Conservation (phyloP, 2,329 filamentous ascomycete species). For the Aspergillus quadrilineatus region DNA sequence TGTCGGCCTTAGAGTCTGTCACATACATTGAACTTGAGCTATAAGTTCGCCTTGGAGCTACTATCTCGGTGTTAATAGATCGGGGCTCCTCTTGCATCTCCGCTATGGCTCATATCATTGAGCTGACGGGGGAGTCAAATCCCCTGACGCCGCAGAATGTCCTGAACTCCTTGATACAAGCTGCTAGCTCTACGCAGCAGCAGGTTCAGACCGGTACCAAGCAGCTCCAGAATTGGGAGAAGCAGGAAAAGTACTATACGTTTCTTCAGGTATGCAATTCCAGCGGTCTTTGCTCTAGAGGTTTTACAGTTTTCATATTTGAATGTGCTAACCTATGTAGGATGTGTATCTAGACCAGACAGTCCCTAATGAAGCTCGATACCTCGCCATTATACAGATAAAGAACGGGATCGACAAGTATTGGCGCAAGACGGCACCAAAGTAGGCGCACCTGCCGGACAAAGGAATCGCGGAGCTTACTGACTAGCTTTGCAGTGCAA, state of each 20-base stretch:
- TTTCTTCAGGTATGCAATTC: slow-evolving; percentile 60
- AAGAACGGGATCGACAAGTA: slow-evolving; percentile 96
- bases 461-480: slow-evolving; percentile 1
- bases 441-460: slow-evolving; percentile 43
- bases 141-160: slow-evolving; percentile 65
- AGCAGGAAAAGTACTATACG: slow-evolving; percentile 64
- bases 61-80: slow-evolving; percentile 4
- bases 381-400: slow-evolving; percentile 87
- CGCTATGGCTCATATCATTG: slow-evolving; percentile 68
- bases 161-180: slow-evolving; percentile 62
- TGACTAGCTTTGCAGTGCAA: slow-evolving; percentile 48
- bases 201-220: slow-evolving; percentile 65
- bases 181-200: slow-evolving; percentile 63
- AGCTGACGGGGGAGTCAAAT: slow-evolving; percentile 78
- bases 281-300: not conserved
- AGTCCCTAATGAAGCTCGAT: slow-evolving; percentile 74
- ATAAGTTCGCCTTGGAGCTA: slow-evolving; percentile 6
- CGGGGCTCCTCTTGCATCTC: slow-evolving; percentile 17
- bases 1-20: not conserved
- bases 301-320: not conserved
- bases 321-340: slow-evolving; percentile 43
- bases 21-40: slow-evolving; percentile 6
- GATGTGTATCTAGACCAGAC: slow-evolving; percentile 77
- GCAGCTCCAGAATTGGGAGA: slow-evolving; percentile 72
- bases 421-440: slow-evolving; percentile 79